Percentiles rank a stretch among this genome's conserved stretches.
Evolutionary conservation across 768 basidiomycete species (phyloP).

Genomic region (Boletellus sp.): DNA sequence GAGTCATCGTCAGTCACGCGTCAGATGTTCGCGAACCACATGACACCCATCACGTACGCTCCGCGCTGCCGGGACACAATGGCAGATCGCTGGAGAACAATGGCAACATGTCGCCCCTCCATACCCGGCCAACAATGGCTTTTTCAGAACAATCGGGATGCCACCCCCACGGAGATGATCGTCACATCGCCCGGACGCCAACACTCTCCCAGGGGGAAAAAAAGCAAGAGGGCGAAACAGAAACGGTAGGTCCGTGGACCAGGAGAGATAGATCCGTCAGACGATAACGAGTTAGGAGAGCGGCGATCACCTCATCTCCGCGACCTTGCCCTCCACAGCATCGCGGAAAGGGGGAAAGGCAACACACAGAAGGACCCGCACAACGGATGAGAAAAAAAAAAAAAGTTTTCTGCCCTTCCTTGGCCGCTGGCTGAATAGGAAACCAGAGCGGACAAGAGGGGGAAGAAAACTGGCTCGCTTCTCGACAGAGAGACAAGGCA

Average conservation of each 20-base stretch:
- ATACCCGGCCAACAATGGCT: slow-evolving; percentile 23
- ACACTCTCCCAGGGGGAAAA: not conserved
- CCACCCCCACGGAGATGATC: not conserved
- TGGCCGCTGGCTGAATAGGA: slow-evolving; percentile 4
- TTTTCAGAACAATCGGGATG: not conserved
- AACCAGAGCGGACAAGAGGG: slow-evolving; percentile 6
- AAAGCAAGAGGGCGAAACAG: not conserved
- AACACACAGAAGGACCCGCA: not conserved
- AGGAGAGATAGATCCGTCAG: not conserved
- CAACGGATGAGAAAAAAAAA: not conserved
- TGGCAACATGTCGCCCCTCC: slow-evolving; percentile 1
- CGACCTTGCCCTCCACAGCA: slow-evolving; percentile 12
- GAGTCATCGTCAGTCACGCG: slow-evolving; percentile 9
- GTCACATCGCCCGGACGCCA: not conserved
- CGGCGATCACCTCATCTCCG: slow-evolving; percentile 31
- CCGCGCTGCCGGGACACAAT: slow-evolving; percentile 1
- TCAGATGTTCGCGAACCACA: not conserved
- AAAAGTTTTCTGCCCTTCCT: not conserved
- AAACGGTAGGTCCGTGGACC: not conserved
- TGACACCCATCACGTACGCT: not conserved
- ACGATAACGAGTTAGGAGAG: slow-evolving; percentile 19
- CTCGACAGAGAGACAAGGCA: slow-evolving; percentile 2
- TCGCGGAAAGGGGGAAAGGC: slow-evolving; percentile 9
- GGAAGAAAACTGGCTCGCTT: not conserved
- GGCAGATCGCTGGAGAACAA: slow-evolving; percentile 1